A percentile compares a stretch with the other conserved stretches of the same genome.
Conservation (phyloP, 495 filamentous ascomycete species). For the Penicillium coffeae region DNA sequence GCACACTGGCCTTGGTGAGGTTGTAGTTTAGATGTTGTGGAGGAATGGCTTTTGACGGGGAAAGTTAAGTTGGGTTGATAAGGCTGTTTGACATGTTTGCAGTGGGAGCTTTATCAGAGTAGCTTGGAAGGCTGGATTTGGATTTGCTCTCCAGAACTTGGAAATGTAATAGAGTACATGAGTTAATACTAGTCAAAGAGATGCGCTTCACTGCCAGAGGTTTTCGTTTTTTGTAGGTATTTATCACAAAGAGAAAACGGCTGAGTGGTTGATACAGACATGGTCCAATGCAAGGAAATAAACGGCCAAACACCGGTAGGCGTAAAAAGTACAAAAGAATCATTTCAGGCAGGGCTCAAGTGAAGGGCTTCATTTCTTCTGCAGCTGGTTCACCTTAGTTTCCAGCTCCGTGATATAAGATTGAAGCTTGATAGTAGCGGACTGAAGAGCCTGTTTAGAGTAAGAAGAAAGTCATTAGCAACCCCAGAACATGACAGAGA, state of each 20-base stretch:
- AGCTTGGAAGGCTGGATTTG: background rate
- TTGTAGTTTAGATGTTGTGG: background rate
- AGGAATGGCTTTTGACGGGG: background rate
- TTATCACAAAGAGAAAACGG: too few species aligned
- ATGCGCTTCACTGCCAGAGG: too few species aligned
- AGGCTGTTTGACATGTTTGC: constrained; percentile 5
- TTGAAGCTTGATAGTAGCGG: constrained; percentile 80
- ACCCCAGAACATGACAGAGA: background rate
- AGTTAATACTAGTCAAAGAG: too few species aligned
- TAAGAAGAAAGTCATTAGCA: too few species aligned
- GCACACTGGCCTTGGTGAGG: background rate
- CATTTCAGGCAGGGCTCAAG: background rate
- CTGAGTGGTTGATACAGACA: background rate
- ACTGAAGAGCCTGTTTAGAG: constrained; percentile 70
- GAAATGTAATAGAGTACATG: background rate
- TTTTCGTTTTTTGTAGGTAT: too few species aligned
- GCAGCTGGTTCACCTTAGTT: constrained; percentile 67
- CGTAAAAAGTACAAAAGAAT: constrained; percentile 9
- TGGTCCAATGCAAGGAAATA: background rate
- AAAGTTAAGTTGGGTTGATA: constrained; percentile 4
- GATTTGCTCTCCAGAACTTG: background rate
- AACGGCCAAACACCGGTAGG: background rate
- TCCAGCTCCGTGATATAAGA: constrained; percentile 78
- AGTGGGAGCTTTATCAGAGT: background rate
- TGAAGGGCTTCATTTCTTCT: constrained; percentile 49